Evolutionary conservation across 2,329 filamentous ascomycete genomes (phyloP), one percentile per base, ranked within the genome.

Genomic region (Ophiocordyceps robertsii): DNA sequence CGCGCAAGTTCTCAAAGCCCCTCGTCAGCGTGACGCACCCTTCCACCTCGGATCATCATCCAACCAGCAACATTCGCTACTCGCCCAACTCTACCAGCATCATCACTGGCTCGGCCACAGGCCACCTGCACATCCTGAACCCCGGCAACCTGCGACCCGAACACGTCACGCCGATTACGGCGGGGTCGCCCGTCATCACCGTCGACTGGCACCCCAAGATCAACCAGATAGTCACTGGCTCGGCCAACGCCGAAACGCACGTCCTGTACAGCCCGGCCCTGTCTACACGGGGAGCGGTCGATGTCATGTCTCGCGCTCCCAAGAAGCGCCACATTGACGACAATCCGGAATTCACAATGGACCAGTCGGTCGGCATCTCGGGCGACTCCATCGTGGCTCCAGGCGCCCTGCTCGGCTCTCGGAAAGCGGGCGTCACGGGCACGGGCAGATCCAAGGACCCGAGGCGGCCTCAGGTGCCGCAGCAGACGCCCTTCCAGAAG

Each of bases 281-380:
- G 51, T 98, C 92, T 19, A 73, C 60, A 12, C 80, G 79, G 46
- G 92, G 92, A 45, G 92, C 89, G 4, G 80, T 88, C 43, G 80
- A 86, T 46, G 84, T 96, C 50, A 88, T 98, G 79, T 89, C 84
- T 47, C 85, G 87, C 55, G 88, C 88, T 0, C 89, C 92, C 3
- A 96, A 98, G 67, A 89, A 87, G 53, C 82, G 90, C 2, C 90
- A 98, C 58, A 80, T 98, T 46, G 92, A 98, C 58, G 92, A 98
- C 61, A 87, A 96, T 60, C 80, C 88, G 1, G 79, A 77, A 45
- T 71, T 93, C 30, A 95, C 89, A 1, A 93, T 84, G 59, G 88
- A 95, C 56, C 77, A 88, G 52, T 75, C 82, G 5, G 69, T 82
- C 4, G 89, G 87, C 13, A 72, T 96, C 45, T 88, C 88, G 1